Evolutionary conservation across 371 early-diverging fungal species (phyloP), one percentile per base, ranked within the genome.

Genomic region (Thermomucor indicae-seudaticae): DNA sequence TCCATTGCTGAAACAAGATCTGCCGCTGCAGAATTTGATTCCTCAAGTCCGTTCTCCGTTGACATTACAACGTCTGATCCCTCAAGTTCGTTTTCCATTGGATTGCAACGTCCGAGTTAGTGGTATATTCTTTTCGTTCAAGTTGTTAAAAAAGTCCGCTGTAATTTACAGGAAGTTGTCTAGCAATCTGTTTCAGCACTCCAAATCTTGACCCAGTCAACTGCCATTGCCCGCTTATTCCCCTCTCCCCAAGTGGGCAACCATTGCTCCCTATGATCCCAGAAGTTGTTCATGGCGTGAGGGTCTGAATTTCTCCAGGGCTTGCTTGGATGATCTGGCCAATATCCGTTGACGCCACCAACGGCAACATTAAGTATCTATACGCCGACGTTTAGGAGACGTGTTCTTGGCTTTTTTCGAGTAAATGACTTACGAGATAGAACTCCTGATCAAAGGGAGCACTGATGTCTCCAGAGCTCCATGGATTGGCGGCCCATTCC

Each of bases 371-470:
- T 86, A 46, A 88, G 49, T 24, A 85, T 73, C 65, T 75, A 43
- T 22, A 40, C 31, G 14, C 17, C 23, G 7, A 28, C 8, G 0
- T 28, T 25, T 29, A 22, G 20, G 29, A 25, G 44, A 38, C n/a
- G 4, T 7, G 6, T 31, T 6, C 3, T 37, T 43, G 7, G n/a
- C 5, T 30, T 10, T 19, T 43, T 43, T 23, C 20, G 30, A 43
- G 23, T 25, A 25, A 16, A 3, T 4, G 16, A 10, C 27, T 47
- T 70, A 75, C 78, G 40, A 84, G 27, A 45, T 78, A 81, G 42
- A 82, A 82, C 42, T 81, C 80, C 60, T 82, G 74, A 49, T 86
- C 86, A 56, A 86, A 86, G 0, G 84, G 84, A 6, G 86, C 79
- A 7, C 70, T 54, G 24, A 69, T 70, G n/a, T 62, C 63, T 3